Evolutionary conservation across 2,329 filamentous ascomycete species (phyloP).

Genomic region (Arthrinium phaeospermum): DNA sequence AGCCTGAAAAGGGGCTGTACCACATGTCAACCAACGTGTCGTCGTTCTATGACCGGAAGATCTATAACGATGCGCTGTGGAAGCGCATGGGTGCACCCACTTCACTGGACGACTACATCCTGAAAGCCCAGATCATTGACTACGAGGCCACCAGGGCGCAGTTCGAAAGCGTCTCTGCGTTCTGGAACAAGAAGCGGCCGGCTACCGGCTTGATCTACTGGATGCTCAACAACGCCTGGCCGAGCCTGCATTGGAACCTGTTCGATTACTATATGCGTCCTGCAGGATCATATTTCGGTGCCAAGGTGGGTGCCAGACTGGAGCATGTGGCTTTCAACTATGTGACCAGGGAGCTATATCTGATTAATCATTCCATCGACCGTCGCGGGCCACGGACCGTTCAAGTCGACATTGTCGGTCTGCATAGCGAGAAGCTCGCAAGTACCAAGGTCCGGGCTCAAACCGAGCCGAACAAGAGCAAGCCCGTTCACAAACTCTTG

Average conservation of each 20-base stretch:
- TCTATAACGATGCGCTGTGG: constrained; percentile 64
- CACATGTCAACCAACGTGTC: constrained; percentile 65
- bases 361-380: constrained; percentile 60
- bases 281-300: constrained; percentile 64
- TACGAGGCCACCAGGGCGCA: constrained; percentile 67
- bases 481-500: constrained; percentile 40
- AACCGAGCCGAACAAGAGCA: constrained; percentile 53
- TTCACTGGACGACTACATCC: constrained; percentile 61
- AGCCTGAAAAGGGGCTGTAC: constrained; percentile 57
- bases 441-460: constrained; percentile 36
- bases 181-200: constrained; percentile 55
- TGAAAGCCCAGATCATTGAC: constrained; percentile 66
- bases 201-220: constrained; percentile 69
- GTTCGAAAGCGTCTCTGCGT: constrained; percentile 60
- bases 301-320: constrained; percentile 53
- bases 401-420: constrained; percentile 54
- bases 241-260: constrained; percentile 68
- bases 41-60: constrained; percentile 58
- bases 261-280: constrained; percentile 68
- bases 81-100: constrained; percentile 56
- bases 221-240: constrained; percentile 72
- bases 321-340: constrained; percentile 66
- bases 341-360: constrained; percentile 48
- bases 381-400: constrained; percentile 48
- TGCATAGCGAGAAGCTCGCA: constrained; percentile 49